These are phyloP conservation scores for Diplodia intermedia DNA, from an alignment of 2,329 filamentous ascomycete species.

Conservation along the genomic window DNA sequence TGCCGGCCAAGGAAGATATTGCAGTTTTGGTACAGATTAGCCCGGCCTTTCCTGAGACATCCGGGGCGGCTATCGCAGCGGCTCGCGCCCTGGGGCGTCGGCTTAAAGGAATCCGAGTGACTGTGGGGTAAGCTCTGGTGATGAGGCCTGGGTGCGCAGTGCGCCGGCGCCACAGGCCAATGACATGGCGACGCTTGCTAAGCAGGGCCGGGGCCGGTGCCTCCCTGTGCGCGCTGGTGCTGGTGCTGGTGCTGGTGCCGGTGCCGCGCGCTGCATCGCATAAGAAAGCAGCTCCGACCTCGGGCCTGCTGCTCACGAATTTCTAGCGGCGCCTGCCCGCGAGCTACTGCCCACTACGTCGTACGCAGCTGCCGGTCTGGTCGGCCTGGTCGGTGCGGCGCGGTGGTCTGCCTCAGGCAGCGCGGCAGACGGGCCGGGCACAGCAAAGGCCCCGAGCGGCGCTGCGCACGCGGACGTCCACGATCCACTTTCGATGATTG, in stretches of 20 bases:
- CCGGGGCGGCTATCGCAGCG: conserved; percentile 22
- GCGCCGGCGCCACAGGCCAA: conserved; percentile 6
- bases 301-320: not conserved
- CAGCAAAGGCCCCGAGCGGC: conserved; percentile 21
- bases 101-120: conserved; percentile 28
- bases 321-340: not conserved
- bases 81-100: conserved; percentile 22
- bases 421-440: conserved; percentile 16
- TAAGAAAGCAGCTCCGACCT: conserved; percentile 16
- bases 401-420: conserved; percentile 10
- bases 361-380: not conserved
- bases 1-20: conserved; percentile 18
- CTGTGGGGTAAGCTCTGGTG: conserved; percentile 21
- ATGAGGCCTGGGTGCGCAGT: conserved; percentile 2
- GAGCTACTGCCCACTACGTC: not conserved
- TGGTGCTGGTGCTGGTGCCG: not conserved
- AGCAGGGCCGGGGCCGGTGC: conserved; percentile 24
- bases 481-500: conserved; percentile 27
- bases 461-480: conserved; percentile 18
- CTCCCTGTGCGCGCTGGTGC: too few species aligned
- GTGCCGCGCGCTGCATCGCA: conserved; percentile 1
- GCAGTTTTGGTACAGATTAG: conserved; percentile 23
- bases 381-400: not conserved
- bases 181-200: conserved; percentile 27
- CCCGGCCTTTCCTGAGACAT: conserved; percentile 8